Conservation (phyloP, 2,329 filamentous ascomycete genomes). For the Drechslerella coelobrocha region DNA sequence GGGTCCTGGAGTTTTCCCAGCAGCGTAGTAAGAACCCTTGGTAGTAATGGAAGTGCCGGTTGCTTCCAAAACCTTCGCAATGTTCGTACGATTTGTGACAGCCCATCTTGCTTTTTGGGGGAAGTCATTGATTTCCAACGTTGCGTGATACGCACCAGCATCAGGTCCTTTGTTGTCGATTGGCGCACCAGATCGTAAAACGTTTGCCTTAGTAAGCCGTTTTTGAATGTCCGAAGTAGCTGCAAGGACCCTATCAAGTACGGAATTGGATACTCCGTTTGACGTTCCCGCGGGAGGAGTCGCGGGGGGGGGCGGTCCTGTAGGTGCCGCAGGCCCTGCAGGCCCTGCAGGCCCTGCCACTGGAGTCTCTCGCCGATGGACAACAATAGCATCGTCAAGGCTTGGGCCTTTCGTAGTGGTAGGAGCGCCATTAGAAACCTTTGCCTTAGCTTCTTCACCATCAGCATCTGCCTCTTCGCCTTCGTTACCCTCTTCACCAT, state of each 20-base stretch:
- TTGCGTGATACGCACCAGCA: slow-evolving; percentile 94
- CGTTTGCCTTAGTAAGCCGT: slow-evolving; percentile 85
- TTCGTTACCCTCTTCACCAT: slow-evolving; percentile 83
- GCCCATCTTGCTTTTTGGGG: slow-evolving; percentile 97
- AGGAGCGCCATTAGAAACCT: slow-evolving; percentile 56
- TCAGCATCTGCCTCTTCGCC: slow-evolving; percentile 73
- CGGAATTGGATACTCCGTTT: slow-evolving; percentile 65
- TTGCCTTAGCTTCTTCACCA: slow-evolving; percentile 55
- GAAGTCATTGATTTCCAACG: slow-evolving; percentile 98
- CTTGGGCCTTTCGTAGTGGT: slow-evolving; percentile 61
- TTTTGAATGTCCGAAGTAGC: slow-evolving; percentile 90
- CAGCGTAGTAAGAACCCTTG: slow-evolving; percentile 87
- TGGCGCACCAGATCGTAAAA: slow-evolving; percentile 87
- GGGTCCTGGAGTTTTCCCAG: slow-evolving; percentile 78
- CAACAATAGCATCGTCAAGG: slow-evolving; percentile 73
- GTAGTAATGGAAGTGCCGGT: slow-evolving; percentile 97
- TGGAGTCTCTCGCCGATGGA: slow-evolving; percentile 67
- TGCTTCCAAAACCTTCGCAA: slow-evolving; percentile 94
- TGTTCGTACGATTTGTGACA: slow-evolving; percentile 97
- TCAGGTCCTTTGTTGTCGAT: slow-evolving; percentile 99
- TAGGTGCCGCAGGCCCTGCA: slow-evolving; percentile 16
- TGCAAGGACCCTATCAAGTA: slow-evolving; percentile 82
- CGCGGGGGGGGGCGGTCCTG: neutral
- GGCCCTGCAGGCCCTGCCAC: slow-evolving; percentile 64
- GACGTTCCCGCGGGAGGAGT: slow-evolving; percentile 47